Conservation (phyloP, 345 rosid genomes). For the Litchi chinensis region DNA sequence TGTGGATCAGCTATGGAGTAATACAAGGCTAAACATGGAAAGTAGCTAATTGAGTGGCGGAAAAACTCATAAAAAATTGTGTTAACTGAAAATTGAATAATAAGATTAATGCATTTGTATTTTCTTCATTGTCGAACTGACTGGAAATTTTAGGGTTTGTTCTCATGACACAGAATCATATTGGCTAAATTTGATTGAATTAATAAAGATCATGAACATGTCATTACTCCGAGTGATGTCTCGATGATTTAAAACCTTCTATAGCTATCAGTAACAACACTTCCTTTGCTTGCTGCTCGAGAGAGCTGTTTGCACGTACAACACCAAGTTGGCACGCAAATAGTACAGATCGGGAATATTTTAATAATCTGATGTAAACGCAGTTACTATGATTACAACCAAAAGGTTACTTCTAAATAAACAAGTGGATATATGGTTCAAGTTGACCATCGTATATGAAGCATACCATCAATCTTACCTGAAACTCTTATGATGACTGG, state of each 20-base stretch:
- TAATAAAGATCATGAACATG: not conserved
- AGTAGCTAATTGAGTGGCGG: not conserved
- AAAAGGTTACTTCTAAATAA: not conserved
- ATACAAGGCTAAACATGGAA: constrained; percentile 63
- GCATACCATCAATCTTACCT: constrained; percentile 11
- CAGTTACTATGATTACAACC: not conserved
- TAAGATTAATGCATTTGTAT: too few relatives aligned
- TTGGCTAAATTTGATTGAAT: not conserved
- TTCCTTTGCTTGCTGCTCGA: not conserved
- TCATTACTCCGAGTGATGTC: not conserved
- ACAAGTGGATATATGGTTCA: not conserved
- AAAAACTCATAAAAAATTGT: not conserved
- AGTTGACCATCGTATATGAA: not conserved
- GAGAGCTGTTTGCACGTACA: not conserved
- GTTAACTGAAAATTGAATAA: not conserved
- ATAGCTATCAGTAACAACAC: not conserved
- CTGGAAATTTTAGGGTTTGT: not conserved
- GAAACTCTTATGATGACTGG: constrained; percentile 16
- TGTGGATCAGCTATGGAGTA: constrained; percentile 68
- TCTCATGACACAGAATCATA: not conserved
- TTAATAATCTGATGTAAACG: not conserved
- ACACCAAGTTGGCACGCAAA: not conserved
- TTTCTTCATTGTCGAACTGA: too few relatives aligned
- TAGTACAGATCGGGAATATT: not conserved
- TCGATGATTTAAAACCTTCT: not conserved